These are phyloP conservation scores for Agrostemma githago DNA, from an alignment of 148 eudicot species.

Conservation along the genomic window DNA sequence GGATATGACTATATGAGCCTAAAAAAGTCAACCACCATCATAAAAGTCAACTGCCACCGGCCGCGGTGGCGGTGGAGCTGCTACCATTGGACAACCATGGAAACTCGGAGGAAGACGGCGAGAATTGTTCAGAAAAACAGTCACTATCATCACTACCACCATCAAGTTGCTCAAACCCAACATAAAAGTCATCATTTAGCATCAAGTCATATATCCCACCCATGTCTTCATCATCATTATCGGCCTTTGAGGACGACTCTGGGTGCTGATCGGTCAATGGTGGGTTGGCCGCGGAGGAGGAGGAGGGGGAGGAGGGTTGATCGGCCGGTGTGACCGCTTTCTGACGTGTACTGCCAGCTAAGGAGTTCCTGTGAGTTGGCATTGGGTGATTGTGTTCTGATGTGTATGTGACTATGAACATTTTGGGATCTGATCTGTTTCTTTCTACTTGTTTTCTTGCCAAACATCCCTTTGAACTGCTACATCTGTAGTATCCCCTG, in stretches of 20 bases:
- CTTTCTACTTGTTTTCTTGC: constrained; percentile 93
- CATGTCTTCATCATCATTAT: constrained; percentile 33
- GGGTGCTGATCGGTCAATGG: constrained; percentile 39
- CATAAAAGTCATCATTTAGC: constrained; percentile 64
- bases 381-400: constrained; percentile 82
- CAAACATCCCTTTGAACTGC: constrained; percentile 68
- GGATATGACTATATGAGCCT: constrained; percentile 10
- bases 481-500: constrained; percentile 88
- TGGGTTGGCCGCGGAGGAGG: constrained; percentile 32
- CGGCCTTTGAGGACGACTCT: constrained; percentile 35
- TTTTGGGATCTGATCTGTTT: constrained; percentile 69
- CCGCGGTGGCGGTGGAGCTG: constrained; percentile 42
- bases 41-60: constrained; percentile 46
- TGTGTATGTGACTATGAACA: constrained; percentile 86
- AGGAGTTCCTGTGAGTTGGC: constrained; percentile 76
- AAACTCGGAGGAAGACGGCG: constrained; percentile 28
- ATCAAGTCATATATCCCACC: constrained; percentile 39
- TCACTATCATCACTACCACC: constrained; percentile 40
- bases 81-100: constrained; percentile 35
- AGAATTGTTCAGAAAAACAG: constrained; percentile 33
- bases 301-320: constrained; percentile 26
- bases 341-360: constrained; percentile 78
- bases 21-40: constrained; percentile 20
- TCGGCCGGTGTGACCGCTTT: constrained; percentile 34
- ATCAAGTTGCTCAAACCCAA: constrained; percentile 63